Evolutionary conservation across 2,329 filamentous ascomycete species (phyloP), one percentile per base, ranked within the genome.

Genomic region (Neofusicoccum kwambonambiense): DNA sequence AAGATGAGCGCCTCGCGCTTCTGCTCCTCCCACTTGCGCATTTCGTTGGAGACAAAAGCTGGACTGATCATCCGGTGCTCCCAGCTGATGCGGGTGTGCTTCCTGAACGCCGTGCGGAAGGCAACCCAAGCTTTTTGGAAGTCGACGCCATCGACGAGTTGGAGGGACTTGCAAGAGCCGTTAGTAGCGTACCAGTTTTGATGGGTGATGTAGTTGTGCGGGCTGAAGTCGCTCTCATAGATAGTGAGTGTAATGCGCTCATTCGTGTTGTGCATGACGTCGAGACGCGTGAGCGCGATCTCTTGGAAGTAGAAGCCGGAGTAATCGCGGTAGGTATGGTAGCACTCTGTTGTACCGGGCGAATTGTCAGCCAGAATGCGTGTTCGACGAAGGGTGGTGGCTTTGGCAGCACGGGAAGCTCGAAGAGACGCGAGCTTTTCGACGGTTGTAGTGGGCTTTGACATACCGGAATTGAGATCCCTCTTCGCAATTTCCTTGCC

Each of bases 311-410:
- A 75, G 73, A 92, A 91, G 54, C 83, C 84, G 0, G 83, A 83
- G 3, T 70, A 64, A 72, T 95, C 91, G 17, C 76, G 77, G 75
- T 90, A 92, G 66, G 90, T 75, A 66, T 87, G 87, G 71, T 88
- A n/a, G 7, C 70, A 64, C 65, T 76, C 75, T 76, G 71, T 44
- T 50, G 61, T 56, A 62, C 54, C 13, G 6, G 37, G 19, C 42
- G 34, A 35, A 3, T n/a, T 37, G 62, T 54, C 65, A 47, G 37
- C 52, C 13, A 41, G 17, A 15, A 44, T 31, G 9, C 22, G 37
- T 22, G 15, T 41, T 13, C 8, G 11, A 8, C 17, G 27, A 6
- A 15, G 15, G 12, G 54, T 12, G 19, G 22, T n/a, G 47, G 19
- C 7, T 54, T 19, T 15, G 31, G 52, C 39, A 44, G 11, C 27